These are phyloP conservation scores for Paecilomyces niveus DNA, from an alignment of 2,329 filamentous ascomycete genomes.

Conservation along the genomic window DNA sequence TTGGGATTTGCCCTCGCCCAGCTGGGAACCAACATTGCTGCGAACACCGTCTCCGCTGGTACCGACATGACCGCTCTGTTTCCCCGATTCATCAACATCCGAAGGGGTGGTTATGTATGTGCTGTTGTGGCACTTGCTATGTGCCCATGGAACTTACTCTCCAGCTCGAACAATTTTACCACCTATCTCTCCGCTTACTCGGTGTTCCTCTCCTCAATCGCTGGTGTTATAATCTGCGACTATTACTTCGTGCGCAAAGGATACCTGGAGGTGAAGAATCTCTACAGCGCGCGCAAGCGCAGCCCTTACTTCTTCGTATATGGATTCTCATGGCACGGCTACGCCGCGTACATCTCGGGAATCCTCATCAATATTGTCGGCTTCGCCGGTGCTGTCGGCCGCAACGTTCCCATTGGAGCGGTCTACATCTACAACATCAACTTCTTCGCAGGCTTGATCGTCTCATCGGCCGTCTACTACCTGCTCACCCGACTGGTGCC, in stretches of 20 bases:
- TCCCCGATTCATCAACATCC: slow-evolving; percentile 75
- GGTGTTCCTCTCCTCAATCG: slow-evolving; percentile 88
- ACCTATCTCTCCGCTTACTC: slow-evolving; percentile 89
- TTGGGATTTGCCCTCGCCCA: slow-evolving; percentile 69
- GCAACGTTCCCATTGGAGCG: slow-evolving; percentile 65
- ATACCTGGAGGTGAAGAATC: slow-evolving; percentile 68
- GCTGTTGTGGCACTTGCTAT: slow-evolving; percentile 73
- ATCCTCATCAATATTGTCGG: slow-evolving; percentile 89
- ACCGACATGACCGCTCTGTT: slow-evolving; percentile 76
- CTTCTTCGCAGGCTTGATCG: slow-evolving; percentile 77
- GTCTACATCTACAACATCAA: slow-evolving; percentile 85
- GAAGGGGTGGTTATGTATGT: slow-evolving; percentile 80
- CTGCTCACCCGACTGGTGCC: slow-evolving; percentile 61
- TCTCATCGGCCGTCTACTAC: slow-evolving; percentile 63
- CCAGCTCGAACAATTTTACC: slow-evolving; percentile 71
- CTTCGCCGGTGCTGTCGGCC: slow-evolving; percentile 74
- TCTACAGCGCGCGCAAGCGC: slow-evolving; percentile 61
- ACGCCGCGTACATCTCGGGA: slow-evolving; percentile 71
- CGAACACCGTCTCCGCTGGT: slow-evolving; percentile 76
- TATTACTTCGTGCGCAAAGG: slow-evolving; percentile 82
- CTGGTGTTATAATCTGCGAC: slow-evolving; percentile 81
- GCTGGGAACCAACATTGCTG: slow-evolving; percentile 79
- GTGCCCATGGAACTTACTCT: slow-evolving; percentile 73
- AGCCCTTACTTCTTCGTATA: slow-evolving; percentile 64
- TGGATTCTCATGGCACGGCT: slow-evolving; percentile 78